Base-by-base conservation (phyloP, 352 stramenopile species). In the Elongisporangium undulatum region DNA sequence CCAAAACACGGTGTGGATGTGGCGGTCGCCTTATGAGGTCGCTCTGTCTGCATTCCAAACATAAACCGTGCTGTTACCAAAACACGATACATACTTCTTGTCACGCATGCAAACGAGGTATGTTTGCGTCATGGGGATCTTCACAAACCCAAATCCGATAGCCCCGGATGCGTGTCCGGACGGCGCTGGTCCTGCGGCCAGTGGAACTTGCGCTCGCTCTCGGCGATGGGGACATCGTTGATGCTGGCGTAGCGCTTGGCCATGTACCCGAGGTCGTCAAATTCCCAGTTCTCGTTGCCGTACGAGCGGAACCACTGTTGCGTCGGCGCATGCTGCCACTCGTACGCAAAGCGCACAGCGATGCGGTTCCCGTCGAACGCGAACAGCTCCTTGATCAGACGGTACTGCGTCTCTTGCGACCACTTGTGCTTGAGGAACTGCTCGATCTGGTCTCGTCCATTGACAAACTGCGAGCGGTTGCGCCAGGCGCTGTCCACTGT, bases 241-340 rank as follows among this genome's bases (percentile, higher is more conserved):
- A 96, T 96, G 52, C 68, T 85, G 23, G 88, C 88, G 70, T 89
- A 89, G 51, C 89, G 85, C 69, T 83, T 68, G n/a, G 82, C 71
- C 88, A 96, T 96, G 61, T 81, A 78, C 3, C 90, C 90, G 20
- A 81, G 34, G 8, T 74, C 74, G 49, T 96, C 75, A 63, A 96
- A 97, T 53, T 85, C 80, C 88, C 90, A 97, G 66, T 96, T 94
- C 64, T 96, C 89, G 53, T 96, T 96, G 51, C 89, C 89, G 57
- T 96, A 92, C 22, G 85, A 72, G 16, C 88, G 85, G 48, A 77
- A 92, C 85, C 88, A 96, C 60, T 96, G 77, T 16, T 75, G 60
- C 15, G 67, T 26, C 15, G 59, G 51, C 5, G 59, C 64, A 53
- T 91, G 71, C 9, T 72, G 58, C 73, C 81, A 96, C 64, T 97